Evolutionary conservation across 257 asterid genomes (phyloP).

Genomic region (Solanum lycopersicoides): DNA sequence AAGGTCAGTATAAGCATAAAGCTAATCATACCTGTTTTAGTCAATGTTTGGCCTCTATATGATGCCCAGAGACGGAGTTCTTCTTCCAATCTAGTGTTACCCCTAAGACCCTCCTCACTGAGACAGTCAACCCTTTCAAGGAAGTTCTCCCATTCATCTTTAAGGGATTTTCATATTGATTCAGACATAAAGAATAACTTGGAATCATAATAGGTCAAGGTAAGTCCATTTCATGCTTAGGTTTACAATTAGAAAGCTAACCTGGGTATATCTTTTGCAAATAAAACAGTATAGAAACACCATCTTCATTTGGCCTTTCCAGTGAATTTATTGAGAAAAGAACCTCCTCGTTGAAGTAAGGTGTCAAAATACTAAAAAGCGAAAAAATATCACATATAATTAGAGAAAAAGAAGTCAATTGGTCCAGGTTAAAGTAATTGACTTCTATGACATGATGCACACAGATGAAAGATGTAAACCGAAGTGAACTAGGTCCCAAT

Average conservation of each 20-base stretch:
- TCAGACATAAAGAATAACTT: conserved; percentile 1
- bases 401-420: not conserved
- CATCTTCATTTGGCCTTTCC: conserved; percentile 85
- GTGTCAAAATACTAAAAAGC: conserved; percentile 68
- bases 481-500: not conserved
- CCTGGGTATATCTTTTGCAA: conserved; percentile 94
- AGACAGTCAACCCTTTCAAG: conserved; percentile 63
- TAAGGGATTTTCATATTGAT: conserved; percentile 1
- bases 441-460: not conserved
- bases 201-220: not conserved
- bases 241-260: conserved; percentile 12
- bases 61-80: conserved; percentile 96
- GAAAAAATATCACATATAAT: not conserved
- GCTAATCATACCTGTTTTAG: conserved; percentile 62
- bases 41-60: conserved; percentile 94
- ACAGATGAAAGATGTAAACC: not conserved
- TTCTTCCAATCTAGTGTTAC: conserved; percentile 48
- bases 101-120: conserved; percentile 74
- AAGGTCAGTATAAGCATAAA: not conserved
- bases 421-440: not conserved
- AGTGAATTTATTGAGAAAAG: conserved; percentile 63
- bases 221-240: not conserved
- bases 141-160: conserved; percentile 96
- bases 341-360: conserved; percentile 85
- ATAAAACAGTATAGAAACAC: conserved; percentile 90